phyloP scores from a whole-genome alignment of 164 flowering plant genomes.

The Vitis riparia region DNA sequence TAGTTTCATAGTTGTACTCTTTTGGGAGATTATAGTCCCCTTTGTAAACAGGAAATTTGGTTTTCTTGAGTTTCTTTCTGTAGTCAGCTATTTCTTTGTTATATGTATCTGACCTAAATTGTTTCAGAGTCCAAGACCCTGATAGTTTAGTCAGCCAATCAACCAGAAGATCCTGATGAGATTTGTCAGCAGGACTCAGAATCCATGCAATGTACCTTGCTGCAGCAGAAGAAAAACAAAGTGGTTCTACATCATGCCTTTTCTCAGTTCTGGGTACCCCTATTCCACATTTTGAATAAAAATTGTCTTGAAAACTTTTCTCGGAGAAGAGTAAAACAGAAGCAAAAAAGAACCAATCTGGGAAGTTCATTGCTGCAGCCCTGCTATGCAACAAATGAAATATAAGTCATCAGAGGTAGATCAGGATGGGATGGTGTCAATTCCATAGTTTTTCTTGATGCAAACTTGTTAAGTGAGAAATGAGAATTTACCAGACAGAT shows the following conservation, averaged over 20 bases:
- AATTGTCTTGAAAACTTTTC: slow-evolving; percentile 17
- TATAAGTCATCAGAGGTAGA: slow-evolving; percentile 3
- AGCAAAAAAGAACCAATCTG: slow-evolving; percentile 72
- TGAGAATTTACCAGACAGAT: slow-evolving; percentile 59
- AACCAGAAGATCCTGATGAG: slow-evolving; percentile 33
- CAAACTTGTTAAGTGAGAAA: slow-evolving; percentile 7
- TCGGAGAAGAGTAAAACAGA: slow-evolving; percentile 49
- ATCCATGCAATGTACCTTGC: slow-evolving; percentile 74
- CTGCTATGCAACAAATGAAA: slow-evolving; percentile 38
- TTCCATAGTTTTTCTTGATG: background rate
- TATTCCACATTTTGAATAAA: slow-evolving; percentile 13
- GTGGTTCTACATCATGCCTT: slow-evolving; percentile 16
- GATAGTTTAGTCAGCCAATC: slow-evolving; percentile 40
- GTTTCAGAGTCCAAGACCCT: slow-evolving; percentile 35
- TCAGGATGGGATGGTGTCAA: slow-evolving; percentile 2
- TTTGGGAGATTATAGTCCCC: slow-evolving; percentile 9
- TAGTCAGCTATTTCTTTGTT: slow-evolving; percentile 14
- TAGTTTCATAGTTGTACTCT: slow-evolving; percentile 16
- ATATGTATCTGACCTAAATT: slow-evolving; percentile 14
- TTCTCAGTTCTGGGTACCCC: slow-evolving; percentile 11
- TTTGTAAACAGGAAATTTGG: slow-evolving; percentile 20
- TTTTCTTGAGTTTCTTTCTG: slow-evolving; percentile 41
- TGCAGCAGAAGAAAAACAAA: slow-evolving; percentile 33
- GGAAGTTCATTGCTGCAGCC: slow-evolving; percentile 72
- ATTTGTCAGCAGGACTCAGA: slow-evolving; percentile 47